Evolutionary conservation across 257 asterid species (phyloP), one percentile per base, ranked within the genome.

Genomic region (Linaria vulgaris): DNA sequence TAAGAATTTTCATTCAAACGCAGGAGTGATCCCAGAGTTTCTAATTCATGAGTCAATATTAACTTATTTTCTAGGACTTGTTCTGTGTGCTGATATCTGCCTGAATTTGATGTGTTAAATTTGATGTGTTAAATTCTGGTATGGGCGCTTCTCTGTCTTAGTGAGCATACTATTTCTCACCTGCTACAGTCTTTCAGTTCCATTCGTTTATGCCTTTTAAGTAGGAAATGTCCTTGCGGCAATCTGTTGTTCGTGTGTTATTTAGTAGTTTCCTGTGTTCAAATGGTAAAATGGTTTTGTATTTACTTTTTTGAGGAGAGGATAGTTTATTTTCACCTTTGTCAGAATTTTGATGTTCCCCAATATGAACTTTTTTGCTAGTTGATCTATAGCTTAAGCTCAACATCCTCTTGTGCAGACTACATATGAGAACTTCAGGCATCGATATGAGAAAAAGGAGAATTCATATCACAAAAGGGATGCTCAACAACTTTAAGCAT

Each of bases 391-490:
- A 16, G 51, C 56, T 68, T 53, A 34, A 34, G 30, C 21, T 39
- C 37, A 13, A 23, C 19, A n/a, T 60, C 37, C 1, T 56, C 37
- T 30, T 63, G 41, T 78, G 81, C 95, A 94, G 99, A 87, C 97
- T 38, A 90, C 99, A 1, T 90, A 90, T 5, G 99, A 94, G 80
- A 94, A 90, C 79, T 90, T 94, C 78, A 82, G 99, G 74, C 81
- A 79, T 57, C 82, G 82, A 57, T 90, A 87, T 53, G 96, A 81
- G 56, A 76, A 72, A 65, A 85, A 77, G 83, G 95, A 79, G 81
- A 94, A 94, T 75, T 97, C 99, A 41, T 87, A 94, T 59, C 81
- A 90, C 90, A 83, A 55, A n/a, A 69, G 97, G 99, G 69, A 63
- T 76, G 56, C 49, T 82, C 37, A 70, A 79, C 27, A 94, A 94